Conservation (phyloP, 495 filamentous ascomycete genomes). For the Xylaria cubensis region DNA sequence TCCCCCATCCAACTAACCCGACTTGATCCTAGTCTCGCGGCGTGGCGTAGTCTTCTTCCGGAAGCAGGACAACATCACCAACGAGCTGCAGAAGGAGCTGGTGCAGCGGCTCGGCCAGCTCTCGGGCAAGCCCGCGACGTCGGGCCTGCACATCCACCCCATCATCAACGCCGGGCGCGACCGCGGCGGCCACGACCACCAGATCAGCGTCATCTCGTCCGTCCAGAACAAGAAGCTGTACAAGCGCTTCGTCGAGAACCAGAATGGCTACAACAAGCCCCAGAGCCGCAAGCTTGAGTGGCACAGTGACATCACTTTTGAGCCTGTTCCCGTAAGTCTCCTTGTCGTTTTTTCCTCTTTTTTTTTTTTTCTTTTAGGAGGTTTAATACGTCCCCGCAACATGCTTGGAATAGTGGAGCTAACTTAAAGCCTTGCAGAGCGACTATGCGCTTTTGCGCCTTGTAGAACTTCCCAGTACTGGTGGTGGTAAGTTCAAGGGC, state of each 20-base stretch:
- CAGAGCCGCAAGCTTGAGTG: slow-evolving; percentile 48
- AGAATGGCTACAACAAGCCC: slow-evolving; percentile 47
- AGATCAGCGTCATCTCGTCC: slow-evolving; percentile 71
- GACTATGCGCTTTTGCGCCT: slow-evolving; percentile 70
- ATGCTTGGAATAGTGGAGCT: not conserved
- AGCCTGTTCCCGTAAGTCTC: slow-evolving; percentile 50
- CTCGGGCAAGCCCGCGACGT: slow-evolving; percentile 70
- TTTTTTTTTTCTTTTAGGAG: no score
- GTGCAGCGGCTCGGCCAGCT: slow-evolving; percentile 68
- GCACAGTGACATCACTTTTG: slow-evolving; percentile 75
- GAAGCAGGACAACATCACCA: slow-evolving; percentile 68
- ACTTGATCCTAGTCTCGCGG: slow-evolving; percentile 66
- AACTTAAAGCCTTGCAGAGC: slow-evolving; percentile 33
- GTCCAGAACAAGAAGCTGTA: slow-evolving; percentile 20
- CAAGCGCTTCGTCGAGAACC: slow-evolving; percentile 38
- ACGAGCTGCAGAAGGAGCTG: slow-evolving; percentile 73
- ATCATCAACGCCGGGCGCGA: slow-evolving; percentile 68
- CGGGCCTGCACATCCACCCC: slow-evolving; percentile 75
- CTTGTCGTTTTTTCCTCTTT: not conserved
- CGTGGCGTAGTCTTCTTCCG: slow-evolving; percentile 86
- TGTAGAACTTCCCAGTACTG: slow-evolving; percentile 68
- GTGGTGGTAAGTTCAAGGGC: slow-evolving; percentile 61
- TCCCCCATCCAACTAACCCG: slow-evolving; percentile 59
- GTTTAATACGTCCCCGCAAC: not conserved
- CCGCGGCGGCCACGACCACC: slow-evolving; percentile 64